Evolutionary conservation across 495 filamentous ascomycete genomes (phyloP).

Genomic region (Thozetella sp.): DNA sequence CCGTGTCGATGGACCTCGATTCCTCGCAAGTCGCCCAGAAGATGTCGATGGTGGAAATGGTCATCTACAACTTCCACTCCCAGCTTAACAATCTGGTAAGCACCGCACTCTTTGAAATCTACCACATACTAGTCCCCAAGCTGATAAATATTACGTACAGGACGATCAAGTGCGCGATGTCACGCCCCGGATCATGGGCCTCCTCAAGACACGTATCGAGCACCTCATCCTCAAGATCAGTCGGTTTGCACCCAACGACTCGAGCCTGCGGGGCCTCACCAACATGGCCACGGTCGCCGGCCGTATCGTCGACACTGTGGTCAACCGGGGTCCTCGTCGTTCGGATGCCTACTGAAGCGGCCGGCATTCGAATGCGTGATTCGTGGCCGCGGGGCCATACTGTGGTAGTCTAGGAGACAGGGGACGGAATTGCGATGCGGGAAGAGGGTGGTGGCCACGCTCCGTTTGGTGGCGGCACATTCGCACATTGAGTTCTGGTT

Average conservation of each 20-base stretch:
- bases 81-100: constrained; percentile 49
- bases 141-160: constrained; percentile 38
- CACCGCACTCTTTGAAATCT: constrained; percentile 6
- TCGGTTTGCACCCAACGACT: constrained; percentile 60
- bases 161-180: constrained; percentile 77
- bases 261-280: constrained; percentile 64
- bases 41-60: constrained; percentile 75
- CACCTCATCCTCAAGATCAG: constrained; percentile 69
- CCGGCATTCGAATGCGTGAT: too few relatives aligned
- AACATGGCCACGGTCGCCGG: constrained; percentile 40
- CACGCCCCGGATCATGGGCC: constrained; percentile 70
- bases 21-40: constrained; percentile 63
- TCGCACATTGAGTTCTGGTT: background rate
- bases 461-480: background rate
- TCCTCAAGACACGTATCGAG: constrained; percentile 72
- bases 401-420: background rate
- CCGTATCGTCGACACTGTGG: constrained; percentile 21
- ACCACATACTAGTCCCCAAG: constrained; percentile 12
- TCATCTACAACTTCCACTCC: constrained; percentile 54
- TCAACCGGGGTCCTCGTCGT: background rate
- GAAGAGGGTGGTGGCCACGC: background rate
- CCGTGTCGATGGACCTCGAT: constrained; percentile 72
- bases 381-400: too few relatives aligned
- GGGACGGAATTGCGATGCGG: background rate
- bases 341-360: constrained; percentile 2